Evolutionary conservation across 768 basidiomycete species (phyloP).

Genomic region (Auricularia sp.): DNA sequence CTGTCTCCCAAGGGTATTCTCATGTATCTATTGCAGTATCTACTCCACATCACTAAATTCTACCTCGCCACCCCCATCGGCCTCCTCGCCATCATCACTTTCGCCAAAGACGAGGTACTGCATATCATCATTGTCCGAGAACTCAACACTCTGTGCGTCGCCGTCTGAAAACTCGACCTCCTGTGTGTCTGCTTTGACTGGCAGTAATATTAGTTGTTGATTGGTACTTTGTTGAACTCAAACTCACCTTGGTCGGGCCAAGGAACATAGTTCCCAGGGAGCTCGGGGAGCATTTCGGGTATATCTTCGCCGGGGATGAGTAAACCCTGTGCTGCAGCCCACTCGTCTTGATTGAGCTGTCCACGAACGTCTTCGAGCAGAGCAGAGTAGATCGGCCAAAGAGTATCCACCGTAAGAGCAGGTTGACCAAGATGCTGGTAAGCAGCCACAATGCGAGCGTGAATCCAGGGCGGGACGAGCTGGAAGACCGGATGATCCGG

Average conservation of each 20-base stretch:
- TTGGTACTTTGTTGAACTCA: neutral
- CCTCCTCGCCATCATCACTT: no score
- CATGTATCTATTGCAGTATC: no score
- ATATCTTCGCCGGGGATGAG: neutral
- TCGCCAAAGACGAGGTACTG: neutral
- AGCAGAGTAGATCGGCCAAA: conserved; percentile 13
- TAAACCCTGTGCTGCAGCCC: neutral
- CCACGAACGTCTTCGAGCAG: neutral
- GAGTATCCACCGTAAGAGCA: conserved; percentile 10
- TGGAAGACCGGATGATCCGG: conserved; percentile 25
- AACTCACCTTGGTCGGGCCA: neutral
- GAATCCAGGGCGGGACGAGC: conserved; percentile 23
- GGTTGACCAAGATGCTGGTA: conserved; percentile 18
- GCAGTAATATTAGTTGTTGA: neutral
- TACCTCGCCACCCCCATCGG: no score
- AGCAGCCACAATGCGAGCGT: conserved; percentile 7
- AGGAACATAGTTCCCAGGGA: neutral
- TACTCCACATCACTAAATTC: no score
- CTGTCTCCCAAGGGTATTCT: no score
- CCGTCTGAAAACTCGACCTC: neutral
- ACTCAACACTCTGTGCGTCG: neutral
- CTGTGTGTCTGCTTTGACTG: neutral
- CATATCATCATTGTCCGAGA: neutral
- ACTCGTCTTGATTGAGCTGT: neutral
- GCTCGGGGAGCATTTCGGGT: neutral